phyloP scores from a whole-genome alignment of 129 eudicot species.

The Saposhnikovia divaricata region DNA sequence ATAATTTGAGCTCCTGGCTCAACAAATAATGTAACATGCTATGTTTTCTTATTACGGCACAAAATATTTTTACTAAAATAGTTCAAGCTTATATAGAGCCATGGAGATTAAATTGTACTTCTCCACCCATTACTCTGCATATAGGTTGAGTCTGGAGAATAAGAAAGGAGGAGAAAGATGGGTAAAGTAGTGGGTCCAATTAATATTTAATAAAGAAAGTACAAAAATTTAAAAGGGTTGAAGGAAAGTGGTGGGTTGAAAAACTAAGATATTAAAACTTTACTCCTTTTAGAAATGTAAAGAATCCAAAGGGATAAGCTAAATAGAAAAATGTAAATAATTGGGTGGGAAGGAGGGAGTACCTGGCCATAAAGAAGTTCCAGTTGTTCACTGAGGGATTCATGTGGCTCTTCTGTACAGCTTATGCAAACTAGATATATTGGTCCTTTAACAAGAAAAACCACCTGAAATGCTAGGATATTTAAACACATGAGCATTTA shows the following conservation, averaged over 20 bases:
- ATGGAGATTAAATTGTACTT: neutral
- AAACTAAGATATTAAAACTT: neutral
- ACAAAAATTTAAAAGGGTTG: neutral
- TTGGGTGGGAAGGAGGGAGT: neutral
- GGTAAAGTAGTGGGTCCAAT: neutral
- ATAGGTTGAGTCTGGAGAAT: neutral
- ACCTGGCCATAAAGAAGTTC: constrained; percentile 96
- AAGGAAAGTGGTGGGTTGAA: neutral
- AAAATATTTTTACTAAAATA: neutral
- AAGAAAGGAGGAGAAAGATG: neutral
- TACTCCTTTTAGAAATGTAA: neutral
- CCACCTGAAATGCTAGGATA: constrained; percentile 37
- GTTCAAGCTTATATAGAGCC: neutral
- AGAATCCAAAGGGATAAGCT: neutral
- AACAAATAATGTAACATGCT: neutral
- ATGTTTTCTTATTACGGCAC: neutral
- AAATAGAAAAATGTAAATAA: neutral
- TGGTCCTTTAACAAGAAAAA: constrained; percentile 97
- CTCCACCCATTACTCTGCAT: neutral
- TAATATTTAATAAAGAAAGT: neutral
- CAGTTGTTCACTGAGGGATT: constrained; percentile 76
- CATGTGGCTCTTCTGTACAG: constrained; percentile 95
- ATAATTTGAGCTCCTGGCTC: neutral
- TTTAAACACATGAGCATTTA: neutral
- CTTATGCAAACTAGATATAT: constrained; percentile 96